Base-by-base conservation (phyloP, 805 yeast species). In the Osmozyma mogii region DNA sequence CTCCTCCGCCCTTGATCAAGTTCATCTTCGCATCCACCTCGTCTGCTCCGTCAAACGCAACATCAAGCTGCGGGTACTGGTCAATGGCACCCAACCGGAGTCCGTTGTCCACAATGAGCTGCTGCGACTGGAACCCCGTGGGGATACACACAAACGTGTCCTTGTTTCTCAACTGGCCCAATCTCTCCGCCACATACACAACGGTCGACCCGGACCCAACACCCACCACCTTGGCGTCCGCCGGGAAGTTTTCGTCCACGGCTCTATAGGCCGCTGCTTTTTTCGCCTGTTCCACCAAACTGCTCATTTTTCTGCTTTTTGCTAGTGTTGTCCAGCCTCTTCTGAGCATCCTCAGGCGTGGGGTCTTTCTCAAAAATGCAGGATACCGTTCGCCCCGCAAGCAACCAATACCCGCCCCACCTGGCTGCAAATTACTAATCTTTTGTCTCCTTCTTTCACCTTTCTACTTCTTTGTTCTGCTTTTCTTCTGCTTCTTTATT, bases 1-100 rank as follows among this genome's bases (percentile, higher is more conserved):
- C 99, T 24, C 99, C 99, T 28, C 99, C 99, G 43, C 99, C 99
- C 60, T 92, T 92, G 54, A 92, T 92, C 47, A 88, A 77, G 51
- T 87, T 84, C 45, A 92, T 67, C 13, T 68, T 51, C 4, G 72
- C 51, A 56, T 89, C 98, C 34, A 88, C 88, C 58, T 92, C 98
- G 57, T 92, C 99, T 3, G 98, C 97, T 25, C 99, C 99, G 56
- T 92, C 99, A 53, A 92, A 92, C 2, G 96, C 95, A 44, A 92
- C 75, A 52, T 92, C 98, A 25, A 92, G 62, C 15, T 69, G 68
- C 2, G 94, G 84, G 39, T 62, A 78, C 61, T 85, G 88, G 48
- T 89, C 96, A 36, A 89, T 73, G 7, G 82, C 67, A 2, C 94
- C 95, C 40, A 88, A 65, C 23, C 56, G 68, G 39, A 92, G 66